Evolutionary conservation across 306 rosid species (phyloP).

Genomic region (Prunus persica): Prunus_persica_NCBIv2 NC_034011.1:18864001-18864500

Average conservation of each 20-base stretch:
- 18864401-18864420: not conserved
- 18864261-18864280: conserved; percentile 92
- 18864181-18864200: not conserved
- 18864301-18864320: conserved; percentile 90
- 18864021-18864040: not conserved
- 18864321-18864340: conserved; percentile 97
- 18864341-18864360: conserved; percentile 13
- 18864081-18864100: not conserved
- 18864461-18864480: not conserved
- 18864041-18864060: not conserved
- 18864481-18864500: not conserved
- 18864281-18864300: conserved; percentile 71
- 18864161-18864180: not conserved
- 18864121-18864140: not conserved
- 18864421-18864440: not conserved
- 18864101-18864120: not conserved
- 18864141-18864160: not conserved
- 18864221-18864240: not conserved
- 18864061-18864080: not conserved
- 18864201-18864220: not conserved
- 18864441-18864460: not conserved
- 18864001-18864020: not conserved
- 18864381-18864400: not conserved
- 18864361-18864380: not conserved
- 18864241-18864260: conserved; percentile 66